phyloP scores from a whole-genome alignment of 495 filamentous ascomycete genomes.

The Aspergillus nanangensis region DNA sequence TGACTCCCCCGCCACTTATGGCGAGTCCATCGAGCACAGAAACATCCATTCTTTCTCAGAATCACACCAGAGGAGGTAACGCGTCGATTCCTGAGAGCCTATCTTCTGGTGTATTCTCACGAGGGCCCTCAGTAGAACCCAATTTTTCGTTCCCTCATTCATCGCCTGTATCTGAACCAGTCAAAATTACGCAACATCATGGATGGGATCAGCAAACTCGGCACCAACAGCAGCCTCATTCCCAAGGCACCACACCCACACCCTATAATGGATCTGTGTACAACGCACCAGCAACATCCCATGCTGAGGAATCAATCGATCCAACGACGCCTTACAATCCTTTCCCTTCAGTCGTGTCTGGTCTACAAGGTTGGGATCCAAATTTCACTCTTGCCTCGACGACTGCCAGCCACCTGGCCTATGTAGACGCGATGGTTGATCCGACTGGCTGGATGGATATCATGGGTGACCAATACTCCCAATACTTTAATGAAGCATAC shows the following conservation, averaged over 20 bases:
- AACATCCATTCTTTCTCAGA: slow-evolving; percentile 35
- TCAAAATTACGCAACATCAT: slow-evolving; percentile 17
- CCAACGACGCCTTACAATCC: slow-evolving; percentile 41
- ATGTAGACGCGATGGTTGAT: slow-evolving; percentile 34
- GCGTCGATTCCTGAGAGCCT: slow-evolving; percentile 28
- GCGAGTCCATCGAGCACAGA: slow-evolving; percentile 43
- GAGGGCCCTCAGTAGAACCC: slow-evolving; percentile 37
- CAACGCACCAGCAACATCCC: slow-evolving; percentile 10
- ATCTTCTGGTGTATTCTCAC: slow-evolving; percentile 29
- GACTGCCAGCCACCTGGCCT: slow-evolving; percentile 35
- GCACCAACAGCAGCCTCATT: slow-evolving; percentile 11
- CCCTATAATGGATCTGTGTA: slow-evolving; percentile 22
- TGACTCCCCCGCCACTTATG: slow-evolving; percentile 48
- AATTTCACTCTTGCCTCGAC: slow-evolving; percentile 41
- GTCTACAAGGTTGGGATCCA: slow-evolving; percentile 43
- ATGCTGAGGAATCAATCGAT: slow-evolving; percentile 22
- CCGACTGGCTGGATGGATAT: slow-evolving; percentile 37
- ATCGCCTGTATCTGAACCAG: slow-evolving; percentile 21
- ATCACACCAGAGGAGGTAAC: slow-evolving; percentile 18
- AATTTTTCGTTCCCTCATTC: slow-evolving; percentile 19
- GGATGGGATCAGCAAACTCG: slow-evolving; percentile 16
- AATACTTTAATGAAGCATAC: slow-evolving; percentile 44
- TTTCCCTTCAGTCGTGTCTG: slow-evolving; percentile 42
- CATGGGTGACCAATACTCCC: slow-evolving; percentile 46
- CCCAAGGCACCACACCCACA: slow-evolving; percentile 9